Evolutionary conservation across 75 land plant species (phyloP).

Genomic region (Sequoia sempervirens): DNA sequence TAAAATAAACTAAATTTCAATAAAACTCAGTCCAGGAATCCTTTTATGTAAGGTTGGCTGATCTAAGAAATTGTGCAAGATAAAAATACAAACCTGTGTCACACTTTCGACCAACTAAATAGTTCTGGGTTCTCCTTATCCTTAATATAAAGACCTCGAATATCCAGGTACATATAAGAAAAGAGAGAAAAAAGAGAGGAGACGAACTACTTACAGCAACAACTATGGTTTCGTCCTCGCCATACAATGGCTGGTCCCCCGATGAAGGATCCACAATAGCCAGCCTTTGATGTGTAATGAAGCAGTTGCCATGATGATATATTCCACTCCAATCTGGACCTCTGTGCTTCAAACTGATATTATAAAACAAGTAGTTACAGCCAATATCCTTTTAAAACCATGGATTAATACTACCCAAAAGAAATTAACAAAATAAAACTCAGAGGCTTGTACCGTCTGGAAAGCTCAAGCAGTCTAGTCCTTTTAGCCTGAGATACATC

Average conservation of each 20-base stretch:
- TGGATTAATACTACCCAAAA: background rate
- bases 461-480: conserved; percentile 77
- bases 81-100: too few species aligned
- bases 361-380: background rate
- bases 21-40: too few species aligned
- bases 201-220: conserved; percentile 55
- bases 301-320: conserved; percentile 45
- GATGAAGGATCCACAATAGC: conserved; percentile 90
- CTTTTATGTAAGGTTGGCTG: too few species aligned
- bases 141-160: too few species aligned
- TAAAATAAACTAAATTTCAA: too few species aligned
- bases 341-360: conserved; percentile 70
- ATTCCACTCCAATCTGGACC: conserved; percentile 97
- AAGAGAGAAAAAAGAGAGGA: background rate
- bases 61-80: too few species aligned
- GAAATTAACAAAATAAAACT: conserved; percentile 5
- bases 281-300: conserved; percentile 79
- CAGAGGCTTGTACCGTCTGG: conserved; percentile 49
- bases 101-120: too few species aligned
- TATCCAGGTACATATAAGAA: background rate
- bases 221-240: conserved; percentile 74
- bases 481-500: conserved; percentile 70
- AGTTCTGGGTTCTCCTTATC: too few species aligned
- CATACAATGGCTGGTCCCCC: conserved; percentile 90
- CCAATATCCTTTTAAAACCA: background rate